Evolutionary conservation across 805 yeast genomes (phyloP).

Genomic region (Middelhovenomyces tepae): DNA sequence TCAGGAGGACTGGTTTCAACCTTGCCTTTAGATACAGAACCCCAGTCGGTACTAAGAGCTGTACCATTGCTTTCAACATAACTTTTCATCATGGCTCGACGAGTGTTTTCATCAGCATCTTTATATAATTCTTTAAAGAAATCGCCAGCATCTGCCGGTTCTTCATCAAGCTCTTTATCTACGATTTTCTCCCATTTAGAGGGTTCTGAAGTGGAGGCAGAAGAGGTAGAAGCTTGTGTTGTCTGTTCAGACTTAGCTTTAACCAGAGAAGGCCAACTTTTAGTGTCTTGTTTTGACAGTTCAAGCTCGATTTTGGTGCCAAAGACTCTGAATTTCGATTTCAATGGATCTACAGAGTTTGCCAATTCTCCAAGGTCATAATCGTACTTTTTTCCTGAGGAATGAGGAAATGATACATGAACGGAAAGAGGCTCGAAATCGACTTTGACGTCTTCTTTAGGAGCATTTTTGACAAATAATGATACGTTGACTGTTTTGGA

Average conservation of each 20-base stretch:
- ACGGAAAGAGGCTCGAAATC: conserved; percentile 24
- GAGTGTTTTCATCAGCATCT: conserved; percentile 79
- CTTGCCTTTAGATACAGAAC: conserved; percentile 57
- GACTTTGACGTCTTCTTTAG: conserved; percentile 38
- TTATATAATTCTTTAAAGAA: conserved; percentile 71
- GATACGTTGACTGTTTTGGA: conserved; percentile 49
- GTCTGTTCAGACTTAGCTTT: conserved; percentile 1
- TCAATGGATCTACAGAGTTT: conserved; percentile 39
- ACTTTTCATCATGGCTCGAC: conserved; percentile 94
- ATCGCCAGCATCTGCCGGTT: conserved; percentile 37
- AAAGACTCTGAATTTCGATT: conserved; percentile 43
- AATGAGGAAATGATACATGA: conserved; percentile 12
- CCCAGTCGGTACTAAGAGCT: conserved; percentile 88
- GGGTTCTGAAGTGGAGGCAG: conserved; percentile 3
- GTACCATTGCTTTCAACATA: conserved; percentile 93
- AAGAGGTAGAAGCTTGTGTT: background rate
- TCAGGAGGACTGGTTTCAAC: conserved; percentile 69
- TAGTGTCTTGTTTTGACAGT: conserved; percentile 38
- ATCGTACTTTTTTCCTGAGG: conserved; percentile 42
- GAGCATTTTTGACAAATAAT: conserved; percentile 60
- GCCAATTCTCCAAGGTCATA: conserved; percentile 48
- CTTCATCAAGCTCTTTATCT: conserved; percentile 38
- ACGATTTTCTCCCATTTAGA: conserved; percentile 11
- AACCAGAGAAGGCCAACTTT: conserved; percentile 10
- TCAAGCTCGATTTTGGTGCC: conserved; percentile 67